phyloP scores from a whole-genome alignment of 371 early-diverging fungal species.

The Mortierella sp. region DNA sequence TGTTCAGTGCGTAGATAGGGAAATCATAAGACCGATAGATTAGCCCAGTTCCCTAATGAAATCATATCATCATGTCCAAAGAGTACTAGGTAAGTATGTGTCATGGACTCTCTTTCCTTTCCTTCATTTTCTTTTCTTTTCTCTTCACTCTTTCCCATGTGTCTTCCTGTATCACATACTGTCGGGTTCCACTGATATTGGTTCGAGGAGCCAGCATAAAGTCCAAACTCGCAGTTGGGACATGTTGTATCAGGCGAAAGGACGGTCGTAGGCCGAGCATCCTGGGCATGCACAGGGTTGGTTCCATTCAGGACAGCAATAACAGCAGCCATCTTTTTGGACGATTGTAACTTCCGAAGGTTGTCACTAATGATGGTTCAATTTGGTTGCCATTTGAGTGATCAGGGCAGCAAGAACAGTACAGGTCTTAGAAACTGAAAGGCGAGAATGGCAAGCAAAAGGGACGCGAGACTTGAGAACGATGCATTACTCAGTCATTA shows the following conservation, averaged over 20 bases:
- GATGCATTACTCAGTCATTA: conserved; percentile 63
- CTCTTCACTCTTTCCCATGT: neutral
- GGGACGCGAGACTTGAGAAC: neutral
- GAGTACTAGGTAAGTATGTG: too few species aligned
- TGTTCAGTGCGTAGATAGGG: conserved; percentile 74
- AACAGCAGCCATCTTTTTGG: conserved; percentile 59
- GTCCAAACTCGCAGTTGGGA: conserved; percentile 78
- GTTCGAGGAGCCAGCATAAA: conserved; percentile 66
- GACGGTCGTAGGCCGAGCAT: conserved; percentile 33
- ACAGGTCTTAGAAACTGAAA: neutral
- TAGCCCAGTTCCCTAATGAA: conserved; percentile 69
- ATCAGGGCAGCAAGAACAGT: neutral
- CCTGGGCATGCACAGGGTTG: conserved; percentile 10
- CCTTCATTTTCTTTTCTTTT: neutral
- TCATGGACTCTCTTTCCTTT: too few species aligned
- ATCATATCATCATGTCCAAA: too few species aligned
- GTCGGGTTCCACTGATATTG: conserved; percentile 77
- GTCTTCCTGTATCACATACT: conserved; percentile 33
- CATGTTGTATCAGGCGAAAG: conserved; percentile 72
- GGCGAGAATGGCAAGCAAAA: neutral
- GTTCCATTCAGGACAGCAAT: conserved; percentile 60
- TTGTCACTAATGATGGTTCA: conserved; percentile 31
- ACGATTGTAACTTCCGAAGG: conserved; percentile 36
- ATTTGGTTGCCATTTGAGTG: conserved; percentile 17
- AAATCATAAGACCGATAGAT: conserved; percentile 65